These are phyloP conservation scores for Dipteronia sinensis DNA, from an alignment of 345 rosid genomes.

Conservation along the genomic window DNA sequence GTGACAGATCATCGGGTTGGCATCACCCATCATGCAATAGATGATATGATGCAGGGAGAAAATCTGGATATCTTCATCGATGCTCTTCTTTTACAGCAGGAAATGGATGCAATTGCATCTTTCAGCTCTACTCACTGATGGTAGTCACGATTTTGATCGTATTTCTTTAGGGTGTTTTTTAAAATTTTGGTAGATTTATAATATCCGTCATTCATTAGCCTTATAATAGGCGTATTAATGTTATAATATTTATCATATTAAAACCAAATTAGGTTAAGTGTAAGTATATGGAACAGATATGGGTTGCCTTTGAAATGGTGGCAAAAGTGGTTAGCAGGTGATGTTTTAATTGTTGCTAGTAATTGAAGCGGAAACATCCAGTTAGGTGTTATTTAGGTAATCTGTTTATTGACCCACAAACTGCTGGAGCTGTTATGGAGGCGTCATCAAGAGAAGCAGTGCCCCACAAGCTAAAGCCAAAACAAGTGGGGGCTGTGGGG, in stretches of 20 bases:
- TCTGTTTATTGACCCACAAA: not conserved
- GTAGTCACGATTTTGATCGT: not conserved
- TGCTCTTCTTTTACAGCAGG: constrained; percentile 86
- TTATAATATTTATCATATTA: not conserved
- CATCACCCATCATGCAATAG: constrained; percentile 75
- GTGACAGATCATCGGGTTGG: constrained; percentile 91
- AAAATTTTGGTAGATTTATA: not conserved
- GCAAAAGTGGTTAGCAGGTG: not conserved
- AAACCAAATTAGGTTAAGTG: constrained; percentile 8
- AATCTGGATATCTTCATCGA: constrained; percentile 76
- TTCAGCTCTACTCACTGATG: constrained; percentile 55
- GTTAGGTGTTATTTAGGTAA: not conserved
- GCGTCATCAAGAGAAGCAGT: not conserved
- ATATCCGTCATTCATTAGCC: not conserved
- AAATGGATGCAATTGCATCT: constrained; percentile 91
- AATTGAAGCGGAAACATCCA: not conserved
- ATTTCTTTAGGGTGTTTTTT: not conserved
- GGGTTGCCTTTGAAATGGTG: not conserved
- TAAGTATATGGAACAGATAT: not conserved
- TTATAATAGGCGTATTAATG: not conserved
- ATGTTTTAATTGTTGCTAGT: not conserved
- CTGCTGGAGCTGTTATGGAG: not conserved
- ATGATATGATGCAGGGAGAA: constrained; percentile 84
- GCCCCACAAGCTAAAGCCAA: not conserved
- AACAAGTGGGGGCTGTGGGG: constrained; percentile 24